Conservation (phyloP, 305 asterid genomes). For the Solanum chacoense region DNA sequence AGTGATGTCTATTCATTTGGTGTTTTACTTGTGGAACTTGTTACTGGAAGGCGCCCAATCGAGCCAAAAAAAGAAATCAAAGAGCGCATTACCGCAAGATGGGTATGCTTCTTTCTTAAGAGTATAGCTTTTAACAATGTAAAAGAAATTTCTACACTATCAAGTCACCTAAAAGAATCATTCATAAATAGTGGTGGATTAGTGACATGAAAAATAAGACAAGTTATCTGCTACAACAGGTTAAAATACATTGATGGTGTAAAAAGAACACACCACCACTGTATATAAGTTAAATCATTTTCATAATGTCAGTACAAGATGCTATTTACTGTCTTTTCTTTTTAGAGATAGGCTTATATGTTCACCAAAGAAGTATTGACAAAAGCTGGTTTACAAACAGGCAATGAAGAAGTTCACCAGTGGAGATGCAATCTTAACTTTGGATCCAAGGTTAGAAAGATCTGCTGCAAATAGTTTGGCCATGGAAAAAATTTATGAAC, state of each 20-base stretch:
- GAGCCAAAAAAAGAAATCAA: constrained; percentile 57
- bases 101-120: constrained; percentile 40
- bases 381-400: constrained; percentile 25
- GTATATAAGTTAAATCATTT: neutral
- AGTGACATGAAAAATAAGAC: no score
- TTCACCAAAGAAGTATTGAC: neutral
- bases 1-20: constrained; percentile 94
- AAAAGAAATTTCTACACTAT: neutral
- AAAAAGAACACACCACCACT: neutral
- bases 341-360: neutral
- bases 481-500: constrained; percentile 59
- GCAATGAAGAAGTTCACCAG: constrained; percentile 58
- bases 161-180: neutral
- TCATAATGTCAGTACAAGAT: neutral
- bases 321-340: neutral
- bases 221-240: neutral
- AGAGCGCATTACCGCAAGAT: constrained; percentile 72
- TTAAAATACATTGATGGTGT: neutral
- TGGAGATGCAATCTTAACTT: constrained; percentile 56
- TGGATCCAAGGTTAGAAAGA: constrained; percentile 73
- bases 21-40: constrained; percentile 65
- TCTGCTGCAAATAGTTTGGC: constrained; percentile 49
- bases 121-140: neutral
- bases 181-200: no score
- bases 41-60: constrained; percentile 76